phyloP scores from a whole-genome alignment of 345 rosid genomes.

The Linum usitatissimum region DNA sequence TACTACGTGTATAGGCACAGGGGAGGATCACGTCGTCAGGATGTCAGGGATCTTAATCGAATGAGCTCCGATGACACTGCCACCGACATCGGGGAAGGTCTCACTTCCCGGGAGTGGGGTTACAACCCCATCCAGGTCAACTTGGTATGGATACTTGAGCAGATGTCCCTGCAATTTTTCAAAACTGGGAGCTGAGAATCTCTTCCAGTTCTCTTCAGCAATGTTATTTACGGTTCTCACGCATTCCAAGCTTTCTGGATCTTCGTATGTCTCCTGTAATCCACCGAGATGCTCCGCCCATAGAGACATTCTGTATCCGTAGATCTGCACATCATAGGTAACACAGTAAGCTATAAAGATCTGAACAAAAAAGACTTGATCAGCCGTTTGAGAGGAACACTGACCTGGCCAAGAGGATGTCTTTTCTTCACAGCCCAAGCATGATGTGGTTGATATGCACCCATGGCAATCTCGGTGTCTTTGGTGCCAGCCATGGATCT shows the following conservation, averaged over 20 bases:
- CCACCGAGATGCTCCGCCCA: slow-evolving; percentile 88
- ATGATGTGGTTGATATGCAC: slow-evolving; percentile 85
- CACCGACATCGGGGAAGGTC: slow-evolving; percentile 82
- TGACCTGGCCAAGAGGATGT: slow-evolving; percentile 81
- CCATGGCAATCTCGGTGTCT: slow-evolving; percentile 95
- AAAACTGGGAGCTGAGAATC: slow-evolving; percentile 26
- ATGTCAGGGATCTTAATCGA: slow-evolving; percentile 46
- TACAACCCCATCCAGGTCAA: slow-evolving; percentile 50
- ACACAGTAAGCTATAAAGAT: no score
- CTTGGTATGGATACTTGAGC: slow-evolving; percentile 60
- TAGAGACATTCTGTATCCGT: slow-evolving; percentile 85
- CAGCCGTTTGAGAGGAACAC: slow-evolving; percentile 6
- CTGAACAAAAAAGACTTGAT: neutral
- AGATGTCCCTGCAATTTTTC: slow-evolving; percentile 64
- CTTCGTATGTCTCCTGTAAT: slow-evolving; percentile 25
- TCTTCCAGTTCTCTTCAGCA: slow-evolving; percentile 58
- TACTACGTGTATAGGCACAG: no score
- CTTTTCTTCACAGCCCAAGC: slow-evolving; percentile 43
- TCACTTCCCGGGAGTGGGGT: slow-evolving; percentile 47
- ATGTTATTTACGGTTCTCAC: slow-evolving; percentile 47
- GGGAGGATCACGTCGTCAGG: slow-evolving; percentile 46
- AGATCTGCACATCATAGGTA: slow-evolving; percentile 33
- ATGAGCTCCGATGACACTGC: slow-evolving; percentile 57
- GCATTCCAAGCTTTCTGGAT: slow-evolving; percentile 51
- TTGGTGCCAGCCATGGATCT: slow-evolving; percentile 94